Conservation (phyloP, 2,329 filamentous ascomycete genomes). For the Hypoxylon rubiginosum region DNA sequence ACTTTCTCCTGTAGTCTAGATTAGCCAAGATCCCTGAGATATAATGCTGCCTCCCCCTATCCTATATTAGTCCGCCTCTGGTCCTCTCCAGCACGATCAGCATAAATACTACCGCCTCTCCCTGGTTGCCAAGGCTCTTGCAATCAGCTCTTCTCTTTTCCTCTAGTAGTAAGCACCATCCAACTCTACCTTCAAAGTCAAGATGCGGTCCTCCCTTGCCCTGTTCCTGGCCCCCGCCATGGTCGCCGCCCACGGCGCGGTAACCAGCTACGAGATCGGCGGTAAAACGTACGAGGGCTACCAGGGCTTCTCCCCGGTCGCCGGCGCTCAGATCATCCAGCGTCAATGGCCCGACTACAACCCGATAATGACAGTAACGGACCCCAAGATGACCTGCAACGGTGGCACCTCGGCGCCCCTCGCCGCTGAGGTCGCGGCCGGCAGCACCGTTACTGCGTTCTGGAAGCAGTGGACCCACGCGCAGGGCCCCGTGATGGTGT, state of each 20-base stretch:
- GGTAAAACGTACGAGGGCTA: slow-evolving; percentile 60
- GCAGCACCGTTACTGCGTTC: slow-evolving; percentile 61
- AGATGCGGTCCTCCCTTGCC: slow-evolving; percentile 47
- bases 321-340: slow-evolving; percentile 66
- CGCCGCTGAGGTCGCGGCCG: slow-evolving; percentile 61
- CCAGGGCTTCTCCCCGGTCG: slow-evolving; percentile 63
- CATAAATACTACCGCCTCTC: slow-evolving; percentile 39
- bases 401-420: slow-evolving; percentile 63
- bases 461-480: slow-evolving; percentile 71
- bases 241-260: slow-evolving; percentile 55
- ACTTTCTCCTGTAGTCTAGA: slow-evolving; percentile 11
- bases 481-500: slow-evolving; percentile 71
- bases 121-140: slow-evolving; percentile 36
- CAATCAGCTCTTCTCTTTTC: slow-evolving; percentile 12
- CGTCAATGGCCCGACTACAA: slow-evolving; percentile 71
- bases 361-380: slow-evolving; percentile 63
- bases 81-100: slow-evolving; percentile 35
- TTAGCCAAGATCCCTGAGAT: slow-evolving; percentile 21
- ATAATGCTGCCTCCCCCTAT: slow-evolving; percentile 33
- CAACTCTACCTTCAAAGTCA: slow-evolving; percentile 22
- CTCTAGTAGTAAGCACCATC: slow-evolving; percentile 17
- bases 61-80: slow-evolving; percentile 15
- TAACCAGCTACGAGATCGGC: slow-evolving; percentile 63
- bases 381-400: slow-evolving; percentile 68
- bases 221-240: slow-evolving; percentile 49